Evolutionary conservation across 1,284 basidiomycete genomes (phyloP).

Genomic region (Ustilago loliicola): DNA sequence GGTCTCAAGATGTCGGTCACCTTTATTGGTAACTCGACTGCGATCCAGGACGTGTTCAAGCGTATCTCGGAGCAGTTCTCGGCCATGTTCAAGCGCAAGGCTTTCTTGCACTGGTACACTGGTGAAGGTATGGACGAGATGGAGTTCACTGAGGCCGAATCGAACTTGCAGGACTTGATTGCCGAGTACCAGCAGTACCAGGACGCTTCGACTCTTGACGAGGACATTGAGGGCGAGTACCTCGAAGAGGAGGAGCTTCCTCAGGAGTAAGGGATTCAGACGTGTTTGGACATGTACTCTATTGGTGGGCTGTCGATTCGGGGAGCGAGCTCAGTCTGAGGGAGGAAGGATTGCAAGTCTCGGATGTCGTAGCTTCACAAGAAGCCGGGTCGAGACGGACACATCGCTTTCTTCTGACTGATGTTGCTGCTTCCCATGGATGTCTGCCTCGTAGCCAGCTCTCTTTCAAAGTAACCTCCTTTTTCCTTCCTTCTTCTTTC

Average conservation of each 20-base stretch:
- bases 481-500: conserved; percentile 10
- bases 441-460: conserved; percentile 10
- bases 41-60: conserved; percentile 69
- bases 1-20: conserved; percentile 70
- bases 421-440: background rate
- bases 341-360: background rate
- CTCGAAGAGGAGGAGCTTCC: conserved; percentile 59
- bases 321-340: background rate
- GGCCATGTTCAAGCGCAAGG: conserved; percentile 71
- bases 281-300: conserved; percentile 9
- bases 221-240: conserved; percentile 70
- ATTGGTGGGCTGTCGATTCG: background rate
- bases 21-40: conserved; percentile 70
- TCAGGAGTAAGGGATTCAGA: conserved; percentile 36
- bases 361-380: conserved; percentile 13
- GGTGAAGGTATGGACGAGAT: conserved; percentile 71
- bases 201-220: conserved; percentile 72
- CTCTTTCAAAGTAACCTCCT: conserved; percentile 2
- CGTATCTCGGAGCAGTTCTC: conserved; percentile 70
- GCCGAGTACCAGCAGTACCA: conserved; percentile 72
- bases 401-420: background rate
- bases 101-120: conserved; percentile 72
- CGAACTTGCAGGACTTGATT: conserved; percentile 69
- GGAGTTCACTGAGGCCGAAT: conserved; percentile 72
- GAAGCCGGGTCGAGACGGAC: conserved; percentile 11